Conservation (phyloP, 495 filamentous ascomycete species). For the Penicillium arizonense region DNA sequence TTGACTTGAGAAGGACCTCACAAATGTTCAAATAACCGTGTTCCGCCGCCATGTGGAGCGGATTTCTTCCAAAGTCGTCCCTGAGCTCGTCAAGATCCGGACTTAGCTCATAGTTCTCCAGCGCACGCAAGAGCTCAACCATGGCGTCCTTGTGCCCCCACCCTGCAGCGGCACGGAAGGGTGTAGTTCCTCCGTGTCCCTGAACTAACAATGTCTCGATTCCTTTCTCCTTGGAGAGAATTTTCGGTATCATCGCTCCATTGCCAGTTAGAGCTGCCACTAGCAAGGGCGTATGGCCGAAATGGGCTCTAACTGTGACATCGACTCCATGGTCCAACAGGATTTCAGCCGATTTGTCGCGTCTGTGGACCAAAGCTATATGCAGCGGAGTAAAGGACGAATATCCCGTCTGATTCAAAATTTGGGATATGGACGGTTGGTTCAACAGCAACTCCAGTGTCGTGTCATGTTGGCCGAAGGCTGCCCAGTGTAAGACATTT, state of each 20-base stretch:
- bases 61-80: neutral
- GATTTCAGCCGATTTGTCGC: neutral
- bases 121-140: neutral
- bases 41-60: neutral
- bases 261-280: neutral
- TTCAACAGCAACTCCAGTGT: neutral
- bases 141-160: slow-evolving; percentile 4
- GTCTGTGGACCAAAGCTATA: neutral
- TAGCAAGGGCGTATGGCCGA: neutral
- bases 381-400: neutral
- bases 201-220: neutral
- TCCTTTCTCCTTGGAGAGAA: neutral
- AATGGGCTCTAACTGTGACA: neutral
- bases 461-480: neutral
- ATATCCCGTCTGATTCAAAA: slow-evolving; percentile 2
- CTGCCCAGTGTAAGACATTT: slow-evolving; percentile 3
- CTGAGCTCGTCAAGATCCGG: neutral
- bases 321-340: neutral
- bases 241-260: neutral
- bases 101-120: neutral
- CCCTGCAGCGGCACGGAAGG: slow-evolving; percentile 1
- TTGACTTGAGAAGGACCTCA: slow-evolving; percentile 1
- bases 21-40: neutral
- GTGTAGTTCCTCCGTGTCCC: neutral
- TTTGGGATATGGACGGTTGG: neutral